phyloP scores from a whole-genome alignment of 371 early-diverging fungal species.

The Mortierella sp. region DNA sequence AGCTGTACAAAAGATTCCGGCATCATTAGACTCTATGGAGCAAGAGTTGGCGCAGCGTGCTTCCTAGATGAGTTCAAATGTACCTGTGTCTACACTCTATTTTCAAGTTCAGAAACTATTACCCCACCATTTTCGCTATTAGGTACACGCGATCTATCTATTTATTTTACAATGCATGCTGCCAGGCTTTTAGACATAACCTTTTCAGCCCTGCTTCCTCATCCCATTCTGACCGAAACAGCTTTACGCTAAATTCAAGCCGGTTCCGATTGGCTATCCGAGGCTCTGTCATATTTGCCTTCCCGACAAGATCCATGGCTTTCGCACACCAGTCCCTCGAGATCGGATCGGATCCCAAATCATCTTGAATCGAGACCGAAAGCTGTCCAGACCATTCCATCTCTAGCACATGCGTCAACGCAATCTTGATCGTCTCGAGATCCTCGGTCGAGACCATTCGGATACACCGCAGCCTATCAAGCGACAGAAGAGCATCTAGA shows the following conservation, averaged over 20 bases:
- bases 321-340: slow-evolving; percentile 18
- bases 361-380: slow-evolving; percentile 29
- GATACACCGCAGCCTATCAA: slow-evolving; percentile 5
- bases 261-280: not conserved
- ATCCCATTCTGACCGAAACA: slow-evolving; percentile 30
- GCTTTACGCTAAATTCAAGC: slow-evolving; percentile 12
- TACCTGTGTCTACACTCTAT: too few species aligned
- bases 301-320: slow-evolving; percentile 11
- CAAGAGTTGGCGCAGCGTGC: too few species aligned
- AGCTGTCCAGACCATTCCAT: slow-evolving; percentile 20
- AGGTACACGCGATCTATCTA: too few species aligned
- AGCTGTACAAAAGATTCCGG: too few species aligned
- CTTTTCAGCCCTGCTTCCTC: slow-evolving; percentile 30
- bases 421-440: slow-evolving; percentile 14
- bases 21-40: too few species aligned
- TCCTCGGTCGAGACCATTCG: slow-evolving; percentile 29
- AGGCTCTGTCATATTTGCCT: slow-evolving; percentile 4
- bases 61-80: too few species aligned
- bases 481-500: slow-evolving; percentile 20
- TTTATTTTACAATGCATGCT: slow-evolving; percentile 9
- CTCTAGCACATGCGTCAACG: slow-evolving; percentile 20
- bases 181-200: slow-evolving; percentile 34
- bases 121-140: too few species aligned
- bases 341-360: slow-evolving; percentile 14
- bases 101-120: too few species aligned